Conservation (phyloP, 257 asterid species). For the Pogostemon cablin region DNA sequence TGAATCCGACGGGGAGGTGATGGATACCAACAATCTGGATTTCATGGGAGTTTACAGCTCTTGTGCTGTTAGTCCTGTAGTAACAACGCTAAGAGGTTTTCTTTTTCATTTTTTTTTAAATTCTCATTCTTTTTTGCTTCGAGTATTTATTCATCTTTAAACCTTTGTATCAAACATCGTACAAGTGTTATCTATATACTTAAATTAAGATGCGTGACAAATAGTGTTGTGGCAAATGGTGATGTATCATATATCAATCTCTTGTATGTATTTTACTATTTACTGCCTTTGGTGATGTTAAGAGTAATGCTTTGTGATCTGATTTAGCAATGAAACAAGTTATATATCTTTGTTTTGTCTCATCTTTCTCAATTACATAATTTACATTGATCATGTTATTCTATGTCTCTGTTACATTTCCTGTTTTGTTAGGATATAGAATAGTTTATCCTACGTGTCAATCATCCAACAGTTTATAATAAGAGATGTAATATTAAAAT, state of each 20-base stretch:
- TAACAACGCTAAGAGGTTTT: constrained; percentile 22
- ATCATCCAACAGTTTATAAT: too few relatives aligned
- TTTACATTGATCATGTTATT: too few relatives aligned
- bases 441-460: too few relatives aligned
- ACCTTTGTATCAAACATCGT: constrained; percentile 30
- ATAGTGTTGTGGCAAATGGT: constrained; percentile 8
- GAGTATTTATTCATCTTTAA: constrained; percentile 5
- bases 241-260: background rate
- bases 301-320: background rate
- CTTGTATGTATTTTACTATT: background rate
- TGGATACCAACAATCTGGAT: constrained; percentile 15
- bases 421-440: too few relatives aligned
- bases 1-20: constrained; percentile 88
- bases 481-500: too few relatives aligned
- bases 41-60: constrained; percentile 10
- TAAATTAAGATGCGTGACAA: constrained; percentile 21
- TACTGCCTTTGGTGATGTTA: too few relatives aligned
- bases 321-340: background rate
- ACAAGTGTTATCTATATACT: constrained; percentile 38
- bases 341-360: background rate
- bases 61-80: constrained; percentile 23
- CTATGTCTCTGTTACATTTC: too few relatives aligned
- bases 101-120: background rate
- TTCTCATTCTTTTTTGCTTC: constrained; percentile 14
- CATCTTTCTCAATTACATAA: too few relatives aligned